Evolutionary conservation across 2,329 filamentous ascomycete species (phyloP), one percentile per base, ranked within the genome.

Genomic region (Calonectria honghensis): DNA sequence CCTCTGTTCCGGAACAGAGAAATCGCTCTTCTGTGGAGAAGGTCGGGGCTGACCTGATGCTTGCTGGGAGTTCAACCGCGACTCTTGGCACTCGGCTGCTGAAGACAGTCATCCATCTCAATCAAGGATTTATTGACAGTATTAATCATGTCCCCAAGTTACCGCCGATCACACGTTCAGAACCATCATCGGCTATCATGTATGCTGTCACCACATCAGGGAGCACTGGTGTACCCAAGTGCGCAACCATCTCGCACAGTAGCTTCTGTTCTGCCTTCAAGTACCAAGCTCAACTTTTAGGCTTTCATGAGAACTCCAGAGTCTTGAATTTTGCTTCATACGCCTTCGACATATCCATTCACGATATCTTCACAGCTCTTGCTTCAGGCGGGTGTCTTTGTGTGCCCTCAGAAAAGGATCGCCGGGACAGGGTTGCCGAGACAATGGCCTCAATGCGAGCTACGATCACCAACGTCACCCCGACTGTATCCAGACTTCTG

Each of bases 351-450:
- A 27, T 63, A 48, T 57, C 52, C 18, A 76, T 76, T 3, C 41
- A 73, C 52, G 74, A 76, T 10, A 24, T 64, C 24, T 68, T 76
- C 16, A 66, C 72, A 6, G 92, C 83, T 0, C 89, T 75, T n/a
- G 45, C 78, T 51, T 88, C 87, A 66, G 90, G 84, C 13, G 75
- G 64, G 5, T 75, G 73, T 18, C 7, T 77, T 0, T 77, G 75
- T 9, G 45, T 75, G 4, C 75, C 73, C 2, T 67, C 70, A 20
- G 73, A 77, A 7, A 1, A 52, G 27, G 75, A 73, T 24, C 70
- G 73, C 16, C 64, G 32, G 4, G 45, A 68, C 31, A 18, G 72
- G 5, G n/a, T 29, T 20, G 24, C 7, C 35, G 24, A 39, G n/a
- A 31, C n/a, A 0, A 61, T 77, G 27, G 63, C 29, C 4, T 41